Evolutionary conservation across 1,139 yeast species (phyloP).

Genomic region (Cylindricascospora bacillispora): DNA sequence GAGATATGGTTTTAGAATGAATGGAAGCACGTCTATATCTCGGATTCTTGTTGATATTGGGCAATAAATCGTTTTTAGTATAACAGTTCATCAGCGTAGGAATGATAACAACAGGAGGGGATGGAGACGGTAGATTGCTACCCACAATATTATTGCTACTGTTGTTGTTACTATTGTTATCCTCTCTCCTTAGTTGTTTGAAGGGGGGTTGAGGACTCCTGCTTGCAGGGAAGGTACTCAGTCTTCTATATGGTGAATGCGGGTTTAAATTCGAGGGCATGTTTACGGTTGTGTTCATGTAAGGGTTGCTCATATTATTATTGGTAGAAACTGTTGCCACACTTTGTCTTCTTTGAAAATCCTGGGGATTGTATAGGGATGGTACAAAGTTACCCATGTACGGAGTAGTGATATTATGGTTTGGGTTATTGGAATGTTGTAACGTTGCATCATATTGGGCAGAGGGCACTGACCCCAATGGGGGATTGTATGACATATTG

Average conservation of each 20-base stretch:
- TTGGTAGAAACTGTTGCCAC: constrained; percentile 11
- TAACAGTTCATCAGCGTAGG: constrained; percentile 19
- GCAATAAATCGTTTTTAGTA: constrained; percentile 41
- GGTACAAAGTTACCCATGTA: constrained; percentile 8
- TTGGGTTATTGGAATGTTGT: neutral
- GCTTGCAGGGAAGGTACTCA: constrained; percentile 22
- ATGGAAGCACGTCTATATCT: constrained; percentile 72
- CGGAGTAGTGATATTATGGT: constrained; percentile 1
- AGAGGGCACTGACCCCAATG: no score
- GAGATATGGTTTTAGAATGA: constrained; percentile 69
- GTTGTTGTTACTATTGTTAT: no score
- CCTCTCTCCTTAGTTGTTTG: constrained; percentile 15
- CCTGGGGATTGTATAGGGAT: constrained; percentile 14
- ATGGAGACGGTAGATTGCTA: constrained; percentile 3
- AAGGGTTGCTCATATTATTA: no score
- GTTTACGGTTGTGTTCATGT: no score
- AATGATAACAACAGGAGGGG: constrained; percentile 8
- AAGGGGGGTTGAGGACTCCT: constrained; percentile 13
- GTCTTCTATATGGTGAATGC: constrained; percentile 18
- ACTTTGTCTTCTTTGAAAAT: constrained; percentile 30
- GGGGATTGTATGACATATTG: constrained; percentile 9
- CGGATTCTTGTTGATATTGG: constrained; percentile 52
- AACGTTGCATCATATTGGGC: neutral
- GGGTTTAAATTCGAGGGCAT: no score
- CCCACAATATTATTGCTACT: no score